Evolutionary conservation across 2,329 filamentous ascomycete species (phyloP), one percentile per base, ranked within the genome.

Genomic region (Keithomyces neogunnii): DNA sequence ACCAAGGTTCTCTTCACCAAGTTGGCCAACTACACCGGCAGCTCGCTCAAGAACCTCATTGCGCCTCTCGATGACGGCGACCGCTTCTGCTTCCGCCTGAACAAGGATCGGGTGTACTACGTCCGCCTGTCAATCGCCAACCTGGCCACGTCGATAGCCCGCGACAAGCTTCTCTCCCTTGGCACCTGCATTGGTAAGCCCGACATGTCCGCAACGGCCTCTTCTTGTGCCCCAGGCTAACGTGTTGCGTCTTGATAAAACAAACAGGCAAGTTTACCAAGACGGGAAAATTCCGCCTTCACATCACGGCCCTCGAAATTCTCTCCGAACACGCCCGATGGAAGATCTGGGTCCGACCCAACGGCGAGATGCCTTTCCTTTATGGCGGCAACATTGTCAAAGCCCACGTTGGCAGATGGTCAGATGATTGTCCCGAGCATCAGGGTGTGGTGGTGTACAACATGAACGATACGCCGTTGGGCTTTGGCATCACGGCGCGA

Each of bases 321-420:
- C 86, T 99, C 58, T 88, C 91, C 52, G 86, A 89, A 58, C 89
- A 96, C 68, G 92, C 92, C 44, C 79, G 93, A 53, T 95, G 96
- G 73, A 97, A 97, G 81, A 84, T 97, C 60, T 97, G 91, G 90
- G 85, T 99, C 59, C 95, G 95, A 72, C 81, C 85, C 53, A 97
- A 97, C 71, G 93, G 93, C 59, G 91, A 95, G 64, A 96, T 96
- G 90, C 92, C 93, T 1, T 97, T 95, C 68, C 73, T 99, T 45
- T 99, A 97, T 70, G 93, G 93, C 49, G 88, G 89, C 52, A 91
- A 97, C 69, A 78, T 95, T 49, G 82, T 95, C 59, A 80, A 80
- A 66, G 76, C 76, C 7, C 76, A 80, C 62, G 81, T 93, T 19
- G 89, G 89, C 26, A 74, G 90, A 55, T 92, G 88, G 84, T 88